These are phyloP conservation scores for Diaporthe citri DNA, from an alignment of 2,329 filamentous ascomycete genomes.

Conservation along the genomic window DNA sequence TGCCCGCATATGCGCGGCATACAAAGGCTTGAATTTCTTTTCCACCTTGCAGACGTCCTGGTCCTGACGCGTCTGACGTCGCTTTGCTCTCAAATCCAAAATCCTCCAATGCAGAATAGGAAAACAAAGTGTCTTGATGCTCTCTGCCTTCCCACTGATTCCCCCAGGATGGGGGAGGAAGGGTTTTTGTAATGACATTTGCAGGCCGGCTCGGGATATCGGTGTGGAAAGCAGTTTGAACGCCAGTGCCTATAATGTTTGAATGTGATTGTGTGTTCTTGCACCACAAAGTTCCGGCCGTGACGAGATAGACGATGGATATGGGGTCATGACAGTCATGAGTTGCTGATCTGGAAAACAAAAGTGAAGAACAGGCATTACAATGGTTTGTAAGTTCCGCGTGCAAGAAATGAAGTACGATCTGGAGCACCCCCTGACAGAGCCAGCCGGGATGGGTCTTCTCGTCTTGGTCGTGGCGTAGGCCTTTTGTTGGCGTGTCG, in stretches of 20 bases:
- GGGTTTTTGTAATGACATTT: conserved; percentile 13
- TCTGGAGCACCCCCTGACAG: background rate
- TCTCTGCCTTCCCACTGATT: conserved; percentile 12
- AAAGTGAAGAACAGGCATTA: conserved; percentile 27
- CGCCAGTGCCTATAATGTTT: conserved; percentile 25
- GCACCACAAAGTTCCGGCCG: conserved; percentile 26
- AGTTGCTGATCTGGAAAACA: conserved; percentile 11
- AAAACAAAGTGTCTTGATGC: background rate
- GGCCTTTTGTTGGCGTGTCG: background rate
- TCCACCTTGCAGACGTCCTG: background rate
- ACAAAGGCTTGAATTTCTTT: conserved; percentile 8
- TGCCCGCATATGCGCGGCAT: conserved; percentile 2
- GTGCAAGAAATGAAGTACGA: conserved; percentile 23
- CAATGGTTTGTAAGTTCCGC: conserved; percentile 28
- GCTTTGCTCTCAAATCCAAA: background rate
- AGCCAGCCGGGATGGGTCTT: conserved; percentile 12
- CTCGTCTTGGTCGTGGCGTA: background rate
- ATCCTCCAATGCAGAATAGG: conserved; percentile 7
- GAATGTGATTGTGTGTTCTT: conserved; percentile 18
- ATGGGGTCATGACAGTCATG: conserved; percentile 29
- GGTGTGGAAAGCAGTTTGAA: conserved; percentile 30
- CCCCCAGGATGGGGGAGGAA: background rate
- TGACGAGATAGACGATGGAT: conserved; percentile 20
- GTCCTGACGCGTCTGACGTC: background rate
- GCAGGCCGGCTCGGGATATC: conserved; percentile 31